Base-by-base conservation (phyloP, 139 green algal genomes). In the Micromonas pusilla region DNA sequence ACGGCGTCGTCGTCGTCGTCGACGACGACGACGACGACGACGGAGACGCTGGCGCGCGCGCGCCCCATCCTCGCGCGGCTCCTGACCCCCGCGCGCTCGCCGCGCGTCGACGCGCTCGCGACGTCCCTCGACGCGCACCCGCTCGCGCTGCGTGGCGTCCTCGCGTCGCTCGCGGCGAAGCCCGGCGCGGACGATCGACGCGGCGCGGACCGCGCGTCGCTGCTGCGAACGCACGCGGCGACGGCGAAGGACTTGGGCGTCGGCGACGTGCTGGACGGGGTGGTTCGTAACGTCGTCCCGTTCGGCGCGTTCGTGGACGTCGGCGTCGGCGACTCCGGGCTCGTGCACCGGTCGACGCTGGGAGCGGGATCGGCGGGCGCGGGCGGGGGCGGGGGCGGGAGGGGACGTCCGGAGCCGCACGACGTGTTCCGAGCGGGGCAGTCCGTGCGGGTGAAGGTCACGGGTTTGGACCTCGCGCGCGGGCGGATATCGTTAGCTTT, bases 241-340 rank as follows among this genome's bases (percentile, higher is more conserved):
- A 70, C 54, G 1, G 26, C 52, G 21, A 26, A 37, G 45, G 53
- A n/a, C 72, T 28, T 78, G 1, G 52, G 38, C 21, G 31, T 36
- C 4, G 81, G 81, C 3, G 36, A 73, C 23, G 32, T 68, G 39
- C 33, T 85, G 13, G 16, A 37, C 36, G 81, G 76, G 26, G 71
- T 54, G 28, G 73, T 85, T 2, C 30, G 57, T 20, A 85, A 85
- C 81, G 73, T 85, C 36, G 66, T 74, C 2, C 70, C 72, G 45
- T 85, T 85, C 57, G 81, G 81, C 34, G 72, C 78, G 20, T 85
- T 85, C 65, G 76, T 85, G 53, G 81, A 85, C 66, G 20, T 85
- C 45, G 78, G 78, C 16, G 70, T 80, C 16, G 73, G 53, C 19
- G 6, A 4, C 23, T 33, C 65, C 65, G 81, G 36, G 16, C 64